Evolutionary conservation across 139 green algal species (phyloP).

Genomic region (Pleodorina starrii): DNA sequence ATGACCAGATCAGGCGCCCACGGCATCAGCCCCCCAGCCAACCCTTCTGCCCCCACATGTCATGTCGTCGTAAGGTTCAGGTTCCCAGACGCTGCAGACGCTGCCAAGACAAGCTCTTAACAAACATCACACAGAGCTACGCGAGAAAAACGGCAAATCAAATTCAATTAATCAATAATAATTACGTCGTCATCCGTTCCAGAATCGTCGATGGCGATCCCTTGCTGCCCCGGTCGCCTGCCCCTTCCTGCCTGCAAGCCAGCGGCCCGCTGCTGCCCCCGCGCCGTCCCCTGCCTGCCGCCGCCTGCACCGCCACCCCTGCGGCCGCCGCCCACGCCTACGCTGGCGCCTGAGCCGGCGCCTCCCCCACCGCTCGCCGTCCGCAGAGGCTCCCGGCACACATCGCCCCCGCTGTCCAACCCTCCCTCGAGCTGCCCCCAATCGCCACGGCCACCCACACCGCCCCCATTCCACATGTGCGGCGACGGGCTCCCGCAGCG

Average conservation of each 20-base stretch:
- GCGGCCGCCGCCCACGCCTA: background rate
- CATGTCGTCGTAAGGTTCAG: no score
- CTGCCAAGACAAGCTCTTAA: no score
- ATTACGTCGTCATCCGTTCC: background rate
- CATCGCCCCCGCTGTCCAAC: background rate
- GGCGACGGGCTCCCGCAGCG: background rate
- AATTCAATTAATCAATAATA: constrained; percentile 14
- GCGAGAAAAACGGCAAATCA: no score
- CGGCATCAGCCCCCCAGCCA: no score
- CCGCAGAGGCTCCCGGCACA: background rate
- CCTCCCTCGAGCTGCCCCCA: background rate
- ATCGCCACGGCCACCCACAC: background rate
- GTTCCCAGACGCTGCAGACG: no score
- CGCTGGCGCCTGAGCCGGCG: background rate
- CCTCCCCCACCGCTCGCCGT: background rate
- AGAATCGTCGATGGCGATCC: background rate
- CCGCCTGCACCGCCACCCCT: background rate
- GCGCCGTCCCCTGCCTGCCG: background rate
- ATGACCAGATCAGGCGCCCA: no score
- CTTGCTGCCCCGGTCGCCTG: background rate
- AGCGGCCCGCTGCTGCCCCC: background rate
- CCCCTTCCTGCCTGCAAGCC: background rate
- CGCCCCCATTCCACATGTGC: background rate
- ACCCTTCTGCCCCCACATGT: no score
- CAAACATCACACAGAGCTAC: no score